Evolutionary conservation across 768 basidiomycete species (phyloP).

Genomic region (Naganishia vaughanmartiniae): DNA sequence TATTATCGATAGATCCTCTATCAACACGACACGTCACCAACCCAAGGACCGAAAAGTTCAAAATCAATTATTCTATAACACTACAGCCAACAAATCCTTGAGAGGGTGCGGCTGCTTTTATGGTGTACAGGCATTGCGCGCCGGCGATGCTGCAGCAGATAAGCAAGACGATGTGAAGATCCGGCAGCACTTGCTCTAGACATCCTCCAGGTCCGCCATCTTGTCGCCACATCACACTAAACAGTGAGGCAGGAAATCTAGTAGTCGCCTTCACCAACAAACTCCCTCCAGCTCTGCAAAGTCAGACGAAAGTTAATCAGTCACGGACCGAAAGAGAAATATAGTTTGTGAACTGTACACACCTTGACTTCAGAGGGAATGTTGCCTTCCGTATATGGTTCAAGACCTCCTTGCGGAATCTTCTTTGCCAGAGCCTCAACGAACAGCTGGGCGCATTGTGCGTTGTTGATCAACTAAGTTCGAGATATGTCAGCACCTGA

Average conservation of each 20-base stretch:
- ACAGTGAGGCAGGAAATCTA: background rate
- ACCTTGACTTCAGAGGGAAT: slow-evolving; percentile 78
- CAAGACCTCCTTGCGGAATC: slow-evolving; percentile 73
- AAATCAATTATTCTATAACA: slow-evolving; percentile 24
- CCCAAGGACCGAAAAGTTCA: background rate
- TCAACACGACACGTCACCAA: slow-evolving; percentile 3
- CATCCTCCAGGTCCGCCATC: background rate
- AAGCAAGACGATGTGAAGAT: slow-evolving; percentile 1
- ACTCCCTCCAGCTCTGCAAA: slow-evolving; percentile 31
- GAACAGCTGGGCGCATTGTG: slow-evolving; percentile 81
- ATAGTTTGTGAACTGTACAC: slow-evolving; percentile 31
- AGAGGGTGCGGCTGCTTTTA: slow-evolving; percentile 4
- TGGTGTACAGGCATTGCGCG: slow-evolving; percentile 3
- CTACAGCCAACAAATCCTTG: slow-evolving; percentile 22
- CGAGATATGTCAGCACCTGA: slow-evolving; percentile 15
- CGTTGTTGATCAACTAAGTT: slow-evolving; percentile 71
- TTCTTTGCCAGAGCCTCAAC: slow-evolving; percentile 83
- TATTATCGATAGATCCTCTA: background rate
- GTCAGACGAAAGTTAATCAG: background rate
- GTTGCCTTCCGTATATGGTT: slow-evolving; percentile 76
- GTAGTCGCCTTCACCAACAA: slow-evolving; percentile 30
- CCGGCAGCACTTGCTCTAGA: slow-evolving; percentile 26
- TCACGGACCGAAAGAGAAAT: background rate
- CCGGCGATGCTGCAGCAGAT: slow-evolving; percentile 7
- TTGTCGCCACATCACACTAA: background rate